Percentiles rank a stretch among this genome's conserved stretches.
phyloP scores from a whole-genome alignment of 129 eudicot species.

The Daucus carota region DNA sequence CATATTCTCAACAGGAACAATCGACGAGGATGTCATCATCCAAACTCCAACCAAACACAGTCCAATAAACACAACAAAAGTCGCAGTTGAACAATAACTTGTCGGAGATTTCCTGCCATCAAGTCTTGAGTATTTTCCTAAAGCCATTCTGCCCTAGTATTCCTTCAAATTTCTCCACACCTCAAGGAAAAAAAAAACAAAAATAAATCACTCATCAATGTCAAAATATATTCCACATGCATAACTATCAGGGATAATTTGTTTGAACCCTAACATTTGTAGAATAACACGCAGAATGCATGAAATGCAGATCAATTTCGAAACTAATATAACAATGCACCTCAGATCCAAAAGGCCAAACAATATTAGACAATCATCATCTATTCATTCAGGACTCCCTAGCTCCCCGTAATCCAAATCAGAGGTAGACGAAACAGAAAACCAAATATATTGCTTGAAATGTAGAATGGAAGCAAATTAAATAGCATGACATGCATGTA shows the following conservation, averaged over 20 bases:
- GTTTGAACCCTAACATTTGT: not conserved
- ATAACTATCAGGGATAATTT: too few relatives aligned
- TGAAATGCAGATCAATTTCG: not conserved
- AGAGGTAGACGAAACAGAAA: too few relatives aligned
- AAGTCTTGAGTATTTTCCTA: constrained; percentile 62
- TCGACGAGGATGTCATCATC: constrained; percentile 97
- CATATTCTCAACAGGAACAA: constrained; percentile 52
- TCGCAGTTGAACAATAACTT: constrained; percentile 77
- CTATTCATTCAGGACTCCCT: not conserved
- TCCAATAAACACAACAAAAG: constrained; percentile 86
- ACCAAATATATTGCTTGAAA: too few relatives aligned
- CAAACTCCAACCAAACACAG: constrained; percentile 91
- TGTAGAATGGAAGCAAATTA: too few relatives aligned
- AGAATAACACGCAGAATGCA: not conserved
- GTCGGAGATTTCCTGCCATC: constrained; percentile 68
- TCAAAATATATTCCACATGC: not conserved
- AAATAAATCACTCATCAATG: not conserved
- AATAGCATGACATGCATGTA: too few relatives aligned
- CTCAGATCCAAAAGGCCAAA: not conserved
- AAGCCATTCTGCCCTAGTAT: constrained; percentile 41
- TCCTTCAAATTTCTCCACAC: not conserved
- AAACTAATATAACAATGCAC: not conserved
- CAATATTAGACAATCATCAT: not conserved
- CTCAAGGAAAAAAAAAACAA: not conserved
- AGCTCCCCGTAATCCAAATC: too few relatives aligned